phyloP scores from a whole-genome alignment of 2,329 filamentous ascomycete genomes.

The Penicillium psychrosexuale region DNA sequence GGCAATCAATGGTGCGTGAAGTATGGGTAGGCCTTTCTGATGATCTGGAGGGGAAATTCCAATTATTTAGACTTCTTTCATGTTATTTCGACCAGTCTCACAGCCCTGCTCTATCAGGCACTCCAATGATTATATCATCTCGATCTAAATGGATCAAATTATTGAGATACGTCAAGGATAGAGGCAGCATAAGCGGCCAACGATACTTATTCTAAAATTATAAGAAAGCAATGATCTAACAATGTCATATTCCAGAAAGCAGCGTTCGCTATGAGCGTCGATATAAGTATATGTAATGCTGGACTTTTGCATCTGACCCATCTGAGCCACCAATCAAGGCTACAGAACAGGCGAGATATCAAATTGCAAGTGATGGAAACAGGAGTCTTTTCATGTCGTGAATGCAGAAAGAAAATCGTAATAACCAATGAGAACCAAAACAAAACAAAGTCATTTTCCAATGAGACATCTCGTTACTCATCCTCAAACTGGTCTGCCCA shows the following conservation, averaged over 20 bases:
- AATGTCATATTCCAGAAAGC: background rate
- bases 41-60: no score
- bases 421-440: background rate
- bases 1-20: no score
- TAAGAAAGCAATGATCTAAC: no score
- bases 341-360: conserved; percentile 14
- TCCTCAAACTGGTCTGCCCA: conserved; percentile 37
- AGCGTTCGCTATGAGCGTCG: background rate
- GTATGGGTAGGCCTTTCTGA: no score
- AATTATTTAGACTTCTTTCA: no score
- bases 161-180: no score
- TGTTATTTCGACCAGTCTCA: no score
- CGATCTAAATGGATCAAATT: no score
- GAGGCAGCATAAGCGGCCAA: no score
- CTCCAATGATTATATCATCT: no score
- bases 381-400: conserved; percentile 15
- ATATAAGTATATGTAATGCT: background rate
- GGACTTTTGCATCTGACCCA: background rate
- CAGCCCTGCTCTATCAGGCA: no score
- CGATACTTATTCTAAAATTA: no score
- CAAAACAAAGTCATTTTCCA: background rate
- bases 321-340: background rate
- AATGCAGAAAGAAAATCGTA: conserved; percentile 13
- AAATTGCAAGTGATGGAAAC: conserved; percentile 8
- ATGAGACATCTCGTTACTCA: background rate